Evolutionary conservation across 805 yeast species (phyloP), one percentile per base, ranked within the genome.

Genomic region (Candida railenensis): DNA sequence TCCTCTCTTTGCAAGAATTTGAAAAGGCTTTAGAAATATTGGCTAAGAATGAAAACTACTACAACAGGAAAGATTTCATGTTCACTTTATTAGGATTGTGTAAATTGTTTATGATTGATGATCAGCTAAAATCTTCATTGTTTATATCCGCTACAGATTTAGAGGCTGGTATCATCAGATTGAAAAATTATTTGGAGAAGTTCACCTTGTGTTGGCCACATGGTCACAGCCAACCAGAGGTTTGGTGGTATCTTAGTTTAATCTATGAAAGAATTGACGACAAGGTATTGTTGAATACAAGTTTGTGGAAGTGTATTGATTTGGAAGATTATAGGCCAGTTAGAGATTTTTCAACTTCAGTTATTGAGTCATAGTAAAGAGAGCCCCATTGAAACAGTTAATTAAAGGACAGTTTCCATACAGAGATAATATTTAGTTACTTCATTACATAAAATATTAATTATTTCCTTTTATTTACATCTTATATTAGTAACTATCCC

Each of bases 181-280:
- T 81, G 56, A 76, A 75, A 59, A 72, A 70, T 48, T 64, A 69
- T 46, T 59, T 78, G 44, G 80, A 77, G 50, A 54, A 55, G 34
- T 56, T 56, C 46, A 52, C 71, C 11, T 57, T 63, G 32, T 58
- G 68, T 44, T 67, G 74, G 67, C 77, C 76, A 30, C 57, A 54
- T 43, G 77, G 74, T 5, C 54, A 55, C 52, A 75, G 72, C 51
- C 57, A 57, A 41, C 52, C 73, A 2, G 96, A 89, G 61, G 73
- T 85, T 11, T 85, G 91, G 86, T 84, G 81, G 77, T 76, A 77
- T 46, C 67, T 87, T 47, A 78, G 89, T 1, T 64, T 73, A 52
- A 74, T 87, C 19, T 85, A 85, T 59, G 90, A 83, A 51, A 67
- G 58, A 21, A 65, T 77, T 42, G 81, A 78, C 39, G 87, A 83